phyloP scores from a whole-genome alignment of 164 flowering plant species.

The Macadamia integrifolia region DNA sequence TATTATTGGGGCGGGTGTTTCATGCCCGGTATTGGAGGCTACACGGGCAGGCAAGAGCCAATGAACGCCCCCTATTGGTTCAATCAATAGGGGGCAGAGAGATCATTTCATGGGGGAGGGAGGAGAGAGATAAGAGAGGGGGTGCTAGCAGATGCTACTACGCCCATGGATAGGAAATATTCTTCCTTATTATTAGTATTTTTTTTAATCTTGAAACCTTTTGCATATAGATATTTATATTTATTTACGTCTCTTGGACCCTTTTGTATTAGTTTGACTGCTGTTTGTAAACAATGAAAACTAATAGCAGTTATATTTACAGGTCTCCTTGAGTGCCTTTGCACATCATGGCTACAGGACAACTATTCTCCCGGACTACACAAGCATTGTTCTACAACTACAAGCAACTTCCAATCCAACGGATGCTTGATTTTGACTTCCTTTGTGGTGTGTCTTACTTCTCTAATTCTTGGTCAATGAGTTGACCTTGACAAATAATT shows the following conservation, averaged over 20 bases:
- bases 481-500: neutral
- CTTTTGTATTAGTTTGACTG: neutral
- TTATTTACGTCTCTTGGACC: neutral
- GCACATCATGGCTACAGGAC: slow-evolving; percentile 82
- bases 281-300: neutral
- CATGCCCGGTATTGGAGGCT: too few species aligned
- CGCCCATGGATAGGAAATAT: too few species aligned
- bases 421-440: slow-evolving; percentile 99
- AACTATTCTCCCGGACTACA: slow-evolving; percentile 82
- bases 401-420: slow-evolving; percentile 94
- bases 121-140: too few species aligned
- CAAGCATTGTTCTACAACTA: slow-evolving; percentile 96
- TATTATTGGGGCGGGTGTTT: too few species aligned
- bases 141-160: too few species aligned
- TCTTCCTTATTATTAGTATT: too few species aligned
- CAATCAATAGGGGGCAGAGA: too few species aligned
- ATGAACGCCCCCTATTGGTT: too few species aligned
- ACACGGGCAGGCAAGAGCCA: too few species aligned
- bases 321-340: slow-evolving; percentile 16
- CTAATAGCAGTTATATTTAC: neutral
- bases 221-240: too few species aligned
- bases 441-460: slow-evolving; percentile 63
- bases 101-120: too few species aligned
- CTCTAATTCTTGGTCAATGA: neutral
- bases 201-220: too few species aligned